Conservation (phyloP, 257 asterid species). For the Fraxinus pennsylvanica region DNA sequence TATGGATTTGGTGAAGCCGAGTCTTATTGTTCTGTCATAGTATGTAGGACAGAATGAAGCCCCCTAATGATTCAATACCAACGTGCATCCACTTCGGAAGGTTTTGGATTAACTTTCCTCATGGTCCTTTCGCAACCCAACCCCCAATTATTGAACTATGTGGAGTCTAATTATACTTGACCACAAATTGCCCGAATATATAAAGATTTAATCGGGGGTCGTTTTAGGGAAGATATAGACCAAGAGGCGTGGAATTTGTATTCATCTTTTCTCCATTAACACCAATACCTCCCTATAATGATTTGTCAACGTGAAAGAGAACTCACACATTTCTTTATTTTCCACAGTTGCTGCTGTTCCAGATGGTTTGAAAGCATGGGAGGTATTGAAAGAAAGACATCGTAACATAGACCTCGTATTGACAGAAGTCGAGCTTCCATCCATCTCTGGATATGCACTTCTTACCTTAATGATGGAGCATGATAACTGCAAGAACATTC, state of each 20-base stretch:
- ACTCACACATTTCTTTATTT: background rate
- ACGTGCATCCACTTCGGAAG: background rate
- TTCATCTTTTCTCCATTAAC: background rate
- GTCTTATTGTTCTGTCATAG: background rate
- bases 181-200: background rate
- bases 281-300: background rate
- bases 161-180: background rate
- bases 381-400: constrained; percentile 61
- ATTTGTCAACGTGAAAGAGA: background rate
- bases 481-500: constrained; percentile 74
- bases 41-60: background rate
- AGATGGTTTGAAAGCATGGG: constrained; percentile 92
- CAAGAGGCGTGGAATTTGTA: background rate
- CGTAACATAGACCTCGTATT: constrained; percentile 65
- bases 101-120: background rate
- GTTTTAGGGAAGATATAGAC: background rate
- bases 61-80: background rate
- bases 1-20: background rate
- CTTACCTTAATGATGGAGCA: constrained; percentile 85
- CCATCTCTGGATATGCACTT: constrained; percentile 84
- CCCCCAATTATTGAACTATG: background rate
- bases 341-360: constrained; percentile 72
- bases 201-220: background rate
- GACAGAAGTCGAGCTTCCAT: constrained; percentile 84
- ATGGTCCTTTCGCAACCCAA: background rate